Conservation (phyloP, 306 rosid genomes). For the Cucurbita argyrosperma region DNA sequence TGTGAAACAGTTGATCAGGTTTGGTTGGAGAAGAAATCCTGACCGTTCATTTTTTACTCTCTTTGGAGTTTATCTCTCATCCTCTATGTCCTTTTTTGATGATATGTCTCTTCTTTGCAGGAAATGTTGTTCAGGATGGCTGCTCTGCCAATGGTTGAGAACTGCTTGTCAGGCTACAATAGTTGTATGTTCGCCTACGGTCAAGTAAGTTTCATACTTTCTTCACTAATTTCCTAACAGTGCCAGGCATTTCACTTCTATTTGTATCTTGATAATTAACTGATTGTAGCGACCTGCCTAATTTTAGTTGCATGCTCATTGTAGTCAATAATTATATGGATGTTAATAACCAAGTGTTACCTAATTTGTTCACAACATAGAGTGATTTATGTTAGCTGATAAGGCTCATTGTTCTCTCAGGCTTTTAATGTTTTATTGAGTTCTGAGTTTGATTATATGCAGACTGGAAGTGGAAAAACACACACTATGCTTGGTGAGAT, state of each 20-base stretch:
- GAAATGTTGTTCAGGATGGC: slow-evolving; percentile 91
- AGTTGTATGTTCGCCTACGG: slow-evolving; percentile 99
- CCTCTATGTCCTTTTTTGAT: neutral
- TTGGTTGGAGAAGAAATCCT: slow-evolving; percentile 5
- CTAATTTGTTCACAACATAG: neutral
- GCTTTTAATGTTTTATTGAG: slow-evolving; percentile 1
- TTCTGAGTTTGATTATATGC: slow-evolving; percentile 18
- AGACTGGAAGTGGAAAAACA: slow-evolving; percentile 99
- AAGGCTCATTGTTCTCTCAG: neutral
- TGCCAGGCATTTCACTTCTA: neutral
- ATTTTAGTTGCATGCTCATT: neutral
- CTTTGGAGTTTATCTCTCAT: neutral
- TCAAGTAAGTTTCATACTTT: slow-evolving; percentile 42
- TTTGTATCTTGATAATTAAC: neutral
- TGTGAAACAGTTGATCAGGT: slow-evolving; percentile 97
- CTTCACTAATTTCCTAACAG: slow-evolving; percentile 1
- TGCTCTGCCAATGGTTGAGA: slow-evolving; percentile 93
- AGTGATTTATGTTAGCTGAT: neutral
- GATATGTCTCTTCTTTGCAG: slow-evolving; percentile 18
- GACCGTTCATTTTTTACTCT: neutral
- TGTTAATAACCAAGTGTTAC: neutral
- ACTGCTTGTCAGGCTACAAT: slow-evolving; percentile 88
- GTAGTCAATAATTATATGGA: neutral
- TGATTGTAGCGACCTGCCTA: neutral
- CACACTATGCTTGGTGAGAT: slow-evolving; percentile 96